These are phyloP conservation scores for Arthroderma uncinatum DNA, from an alignment of 2,329 filamentous ascomycete species.

Conservation along the genomic window DNA sequence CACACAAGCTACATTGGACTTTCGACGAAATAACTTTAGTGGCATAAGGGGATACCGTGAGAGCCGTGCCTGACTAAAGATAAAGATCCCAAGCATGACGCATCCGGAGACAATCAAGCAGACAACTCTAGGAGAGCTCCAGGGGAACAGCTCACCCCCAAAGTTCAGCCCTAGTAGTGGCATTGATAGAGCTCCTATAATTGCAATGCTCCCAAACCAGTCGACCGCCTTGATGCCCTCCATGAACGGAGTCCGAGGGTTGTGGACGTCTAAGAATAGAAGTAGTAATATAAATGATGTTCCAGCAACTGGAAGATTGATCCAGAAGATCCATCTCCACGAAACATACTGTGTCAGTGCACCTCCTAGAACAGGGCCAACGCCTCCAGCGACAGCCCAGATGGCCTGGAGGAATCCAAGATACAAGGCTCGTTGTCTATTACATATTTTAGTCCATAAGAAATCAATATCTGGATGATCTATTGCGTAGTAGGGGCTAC, in stretches of 20 bases:
- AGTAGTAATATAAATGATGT: constrained; percentile 40
- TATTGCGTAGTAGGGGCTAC: background rate
- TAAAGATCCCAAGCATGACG: constrained; percentile 53
- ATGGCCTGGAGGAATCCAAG: constrained; percentile 43
- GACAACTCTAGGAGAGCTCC: constrained; percentile 62
- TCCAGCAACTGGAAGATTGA: constrained; percentile 44
- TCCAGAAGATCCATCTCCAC: constrained; percentile 49
- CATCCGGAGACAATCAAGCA: constrained; percentile 66
- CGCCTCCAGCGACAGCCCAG: constrained; percentile 45
- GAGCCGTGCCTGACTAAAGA: constrained; percentile 60
- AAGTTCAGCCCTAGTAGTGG: constrained; percentile 76
- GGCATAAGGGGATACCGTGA: constrained; percentile 68
- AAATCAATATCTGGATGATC: background rate
- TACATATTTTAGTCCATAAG: background rate
- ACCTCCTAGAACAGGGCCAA: constrained; percentile 45
- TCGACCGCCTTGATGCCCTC: constrained; percentile 43
- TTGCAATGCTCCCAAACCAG: constrained; percentile 43
- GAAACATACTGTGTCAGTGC: constrained; percentile 34
- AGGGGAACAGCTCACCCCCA: constrained; percentile 63
- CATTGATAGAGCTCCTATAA: constrained; percentile 72
- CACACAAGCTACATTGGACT: constrained; percentile 56
- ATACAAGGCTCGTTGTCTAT: constrained; percentile 34
- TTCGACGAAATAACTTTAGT: constrained; percentile 54
- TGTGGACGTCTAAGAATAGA: constrained; percentile 45
- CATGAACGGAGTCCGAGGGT: constrained; percentile 41